A percentile compares a stretch with the other conserved stretches of the same genome.
These are phyloP conservation scores for Phtheirospermum japonicum DNA, from an alignment of 257 asterid genomes.

Conservation along the genomic window DNA sequence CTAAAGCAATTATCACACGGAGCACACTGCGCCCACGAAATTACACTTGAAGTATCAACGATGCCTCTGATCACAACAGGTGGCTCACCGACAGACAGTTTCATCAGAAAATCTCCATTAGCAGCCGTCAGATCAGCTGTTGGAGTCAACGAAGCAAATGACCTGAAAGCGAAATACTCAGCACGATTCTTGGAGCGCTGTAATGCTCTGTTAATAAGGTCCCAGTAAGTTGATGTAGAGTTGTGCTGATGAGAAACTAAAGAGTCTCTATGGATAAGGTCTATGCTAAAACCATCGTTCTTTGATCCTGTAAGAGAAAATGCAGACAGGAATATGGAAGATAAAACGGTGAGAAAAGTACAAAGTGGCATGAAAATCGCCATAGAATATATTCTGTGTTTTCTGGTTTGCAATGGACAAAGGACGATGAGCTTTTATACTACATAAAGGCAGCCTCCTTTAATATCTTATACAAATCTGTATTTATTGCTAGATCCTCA, in stretches of 20 bases:
- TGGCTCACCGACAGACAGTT: constrained; percentile 48
- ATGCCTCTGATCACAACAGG: constrained; percentile 34
- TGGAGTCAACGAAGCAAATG: constrained; percentile 26
- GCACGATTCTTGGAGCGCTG: constrained; percentile 40
- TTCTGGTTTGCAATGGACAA: too few species aligned
- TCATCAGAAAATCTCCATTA: constrained; percentile 47
- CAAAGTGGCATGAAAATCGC: too few species aligned
- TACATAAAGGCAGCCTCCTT: too few species aligned
- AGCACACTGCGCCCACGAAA: constrained; percentile 48
- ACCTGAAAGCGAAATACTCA: constrained; percentile 17
- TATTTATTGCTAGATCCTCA: too few species aligned
- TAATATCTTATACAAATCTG: too few species aligned
- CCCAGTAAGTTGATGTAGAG: constrained; percentile 29
- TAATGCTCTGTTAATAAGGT: constrained; percentile 30
- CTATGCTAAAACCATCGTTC: constrained; percentile 35
- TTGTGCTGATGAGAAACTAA: constrained; percentile 31
- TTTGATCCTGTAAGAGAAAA: too few species aligned
- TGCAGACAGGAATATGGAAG: too few species aligned
- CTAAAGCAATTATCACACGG: constrained; percentile 40
- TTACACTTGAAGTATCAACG: constrained; percentile 40
- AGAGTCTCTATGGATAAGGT: too few species aligned
- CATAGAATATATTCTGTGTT: too few species aligned
- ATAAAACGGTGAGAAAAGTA: too few species aligned
- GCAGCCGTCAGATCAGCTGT: constrained; percentile 28
- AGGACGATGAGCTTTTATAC: too few species aligned